Conservation (phyloP, 2,329 filamentous ascomycete species). For the Apiospora saccharicola region DNA sequence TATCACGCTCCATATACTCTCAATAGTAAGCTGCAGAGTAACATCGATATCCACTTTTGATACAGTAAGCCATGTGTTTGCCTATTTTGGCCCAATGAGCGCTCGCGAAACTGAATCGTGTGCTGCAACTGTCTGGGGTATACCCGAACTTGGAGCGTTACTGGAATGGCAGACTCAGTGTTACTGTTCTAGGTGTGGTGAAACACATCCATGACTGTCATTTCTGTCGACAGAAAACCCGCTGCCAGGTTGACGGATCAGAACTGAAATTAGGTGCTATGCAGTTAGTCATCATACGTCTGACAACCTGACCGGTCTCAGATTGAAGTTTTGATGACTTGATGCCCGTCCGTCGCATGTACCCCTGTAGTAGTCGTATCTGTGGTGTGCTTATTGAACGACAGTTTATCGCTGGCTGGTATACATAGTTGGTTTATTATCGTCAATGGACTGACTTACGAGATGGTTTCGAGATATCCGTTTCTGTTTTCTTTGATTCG, state of each 20-base stretch:
- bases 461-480: not conserved
- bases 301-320: not conserved
- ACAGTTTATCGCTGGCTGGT: not conserved
- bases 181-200: not conserved
- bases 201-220: not conserved
- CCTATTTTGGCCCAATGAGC: not conserved
- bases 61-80: not conserved
- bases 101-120: not conserved
- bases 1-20: not conserved
- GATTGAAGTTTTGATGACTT: not conserved
- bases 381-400: not conserved
- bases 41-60: not conserved
- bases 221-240: too few species aligned
- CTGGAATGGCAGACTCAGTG: not conserved
- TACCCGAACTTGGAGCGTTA: not conserved
- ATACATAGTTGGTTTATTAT: slow-evolving; percentile 3
- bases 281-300: not conserved
- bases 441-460: not conserved
- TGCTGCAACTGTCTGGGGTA: not conserved
- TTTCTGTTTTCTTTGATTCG: not conserved
- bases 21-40: slow-evolving; percentile 1
- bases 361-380: not conserved
- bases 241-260: not conserved
- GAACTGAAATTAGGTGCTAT: not conserved
- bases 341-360: not conserved